These are phyloP conservation scores for Novymonas esmeraldas DNA, from an alignment of 208 protist genomes.

Conservation along the genomic window DNA sequence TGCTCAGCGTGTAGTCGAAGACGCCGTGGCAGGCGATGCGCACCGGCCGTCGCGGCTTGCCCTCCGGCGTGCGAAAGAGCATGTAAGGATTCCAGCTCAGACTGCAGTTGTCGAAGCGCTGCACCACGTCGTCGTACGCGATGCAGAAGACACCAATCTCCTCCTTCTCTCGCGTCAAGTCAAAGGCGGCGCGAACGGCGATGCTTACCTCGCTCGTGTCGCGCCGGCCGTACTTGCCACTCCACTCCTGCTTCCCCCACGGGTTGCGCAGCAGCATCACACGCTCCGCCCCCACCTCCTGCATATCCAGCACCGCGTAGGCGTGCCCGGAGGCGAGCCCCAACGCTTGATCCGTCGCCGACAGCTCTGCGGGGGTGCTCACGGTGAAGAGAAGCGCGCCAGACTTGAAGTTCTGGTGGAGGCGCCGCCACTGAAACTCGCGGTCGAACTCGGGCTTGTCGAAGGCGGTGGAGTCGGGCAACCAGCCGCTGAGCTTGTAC, in stretches of 20 bases:
- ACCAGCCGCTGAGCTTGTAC: slow-evolving; percentile 89
- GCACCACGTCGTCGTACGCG: slow-evolving; percentile 66
- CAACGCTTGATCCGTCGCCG: slow-evolving; percentile 30
- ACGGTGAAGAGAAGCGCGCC: slow-evolving; percentile 77
- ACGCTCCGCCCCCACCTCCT: slow-evolving; percentile 47
- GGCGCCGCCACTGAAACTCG: slow-evolving; percentile 76
- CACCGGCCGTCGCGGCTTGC: slow-evolving; percentile 52
- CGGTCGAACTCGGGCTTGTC: slow-evolving; percentile 53
- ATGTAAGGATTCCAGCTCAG: slow-evolving; percentile 92
- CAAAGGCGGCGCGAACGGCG: slow-evolving; percentile 51
- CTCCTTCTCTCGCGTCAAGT: slow-evolving; percentile 43
- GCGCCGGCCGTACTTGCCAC: slow-evolving; percentile 43
- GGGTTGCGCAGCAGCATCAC: slow-evolving; percentile 84
- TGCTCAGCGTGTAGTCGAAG: slow-evolving; percentile 48
- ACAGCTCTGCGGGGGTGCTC: slow-evolving; percentile 41
- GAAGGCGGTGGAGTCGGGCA: slow-evolving; percentile 67
- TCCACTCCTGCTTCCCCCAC: slow-evolving; percentile 75
- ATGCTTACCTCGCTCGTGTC: slow-evolving; percentile 49
- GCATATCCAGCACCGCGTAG: slow-evolving; percentile 78
- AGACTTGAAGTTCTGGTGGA: slow-evolving; percentile 53
- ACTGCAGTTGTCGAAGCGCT: slow-evolving; percentile 63
- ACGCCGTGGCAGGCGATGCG: slow-evolving; percentile 75
- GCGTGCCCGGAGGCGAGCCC: slow-evolving; percentile 61
- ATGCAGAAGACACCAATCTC: slow-evolving; percentile 88
- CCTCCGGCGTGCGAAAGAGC: slow-evolving; percentile 66